phyloP scores from a whole-genome alignment of 345 rosid species.

The Arabidopsis arenosa region DNA sequence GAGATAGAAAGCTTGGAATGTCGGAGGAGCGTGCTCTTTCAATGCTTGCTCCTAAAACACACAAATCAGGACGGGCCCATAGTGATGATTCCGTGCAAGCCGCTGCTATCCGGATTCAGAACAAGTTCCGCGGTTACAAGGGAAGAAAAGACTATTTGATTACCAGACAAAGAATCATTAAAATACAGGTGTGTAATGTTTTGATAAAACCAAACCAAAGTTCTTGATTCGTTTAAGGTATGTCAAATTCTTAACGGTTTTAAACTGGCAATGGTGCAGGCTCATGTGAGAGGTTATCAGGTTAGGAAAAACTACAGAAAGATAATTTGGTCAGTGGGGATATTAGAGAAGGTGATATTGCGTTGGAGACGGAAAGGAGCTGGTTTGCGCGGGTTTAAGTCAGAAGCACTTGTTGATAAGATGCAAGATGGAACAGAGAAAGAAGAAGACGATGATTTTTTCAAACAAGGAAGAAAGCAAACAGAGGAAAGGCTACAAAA shows the following conservation, averaged over 20 bases:
- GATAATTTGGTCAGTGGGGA: constrained; percentile 93
- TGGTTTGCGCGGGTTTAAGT: constrained; percentile 86
- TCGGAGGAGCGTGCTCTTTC: constrained; percentile 78
- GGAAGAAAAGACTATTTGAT: constrained; percentile 82
- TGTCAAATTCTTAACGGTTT: background rate
- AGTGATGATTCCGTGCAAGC: constrained; percentile 68
- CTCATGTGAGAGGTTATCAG: constrained; percentile 92
- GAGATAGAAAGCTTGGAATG: constrained; percentile 58
- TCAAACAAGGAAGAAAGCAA: constrained; percentile 86
- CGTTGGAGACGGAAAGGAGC: constrained; percentile 95
- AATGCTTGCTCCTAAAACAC: constrained; percentile 60
- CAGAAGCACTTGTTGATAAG: constrained; percentile 58
- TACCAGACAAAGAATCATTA: constrained; percentile 76
- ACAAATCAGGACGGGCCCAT: constrained; percentile 53
- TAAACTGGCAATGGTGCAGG: constrained; percentile 56
- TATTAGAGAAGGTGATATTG: constrained; percentile 83
- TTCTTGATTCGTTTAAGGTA: background rate
- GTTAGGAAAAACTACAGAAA: constrained; percentile 81
- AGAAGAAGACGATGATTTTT: constrained; percentile 84
- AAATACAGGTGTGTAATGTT: constrained; percentile 69
- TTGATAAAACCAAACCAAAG: constrained; percentile 16
- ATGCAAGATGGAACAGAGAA: constrained; percentile 49
- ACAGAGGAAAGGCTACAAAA: constrained; percentile 81
- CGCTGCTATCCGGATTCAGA: constrained; percentile 86
- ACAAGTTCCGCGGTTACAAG: constrained; percentile 88